Evolutionary conservation across 371 early-diverging fungal species (phyloP).

Genomic region (Gilbertella persicaria): DNA sequence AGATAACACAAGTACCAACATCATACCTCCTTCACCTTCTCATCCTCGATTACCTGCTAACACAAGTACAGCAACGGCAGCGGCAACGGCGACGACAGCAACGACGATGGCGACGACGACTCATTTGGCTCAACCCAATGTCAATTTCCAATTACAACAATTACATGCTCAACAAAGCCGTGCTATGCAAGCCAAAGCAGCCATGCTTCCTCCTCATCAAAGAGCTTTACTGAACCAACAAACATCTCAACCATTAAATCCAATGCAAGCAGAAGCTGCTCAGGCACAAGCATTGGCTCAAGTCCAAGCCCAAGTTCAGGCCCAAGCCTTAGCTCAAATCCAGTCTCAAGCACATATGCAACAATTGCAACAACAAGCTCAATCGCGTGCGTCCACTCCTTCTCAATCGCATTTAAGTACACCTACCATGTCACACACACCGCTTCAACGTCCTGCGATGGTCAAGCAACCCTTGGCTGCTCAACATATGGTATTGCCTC

Average conservation of each 20-base stretch:
- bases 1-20: slow-evolving; percentile 54
- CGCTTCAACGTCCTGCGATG: slow-evolving; percentile 25
- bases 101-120: too few species aligned
- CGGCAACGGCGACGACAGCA: slow-evolving; percentile 12
- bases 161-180: slow-evolving; percentile 41
- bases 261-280: slow-evolving; percentile 21
- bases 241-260: slow-evolving; percentile 12
- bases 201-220: slow-evolving; percentile 30
- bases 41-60: slow-evolving; percentile 35
- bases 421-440: slow-evolving; percentile 26
- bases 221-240: slow-evolving; percentile 20
- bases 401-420: slow-evolving; percentile 39
- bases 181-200: slow-evolving; percentile 34
- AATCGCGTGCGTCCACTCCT: slow-evolving; percentile 46
- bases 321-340: slow-evolving; percentile 13
- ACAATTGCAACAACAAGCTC: slow-evolving; percentile 35
- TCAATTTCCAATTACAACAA: slow-evolving; percentile 40
- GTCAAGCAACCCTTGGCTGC: too few species aligned
- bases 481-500: slow-evolving; percentile 24
- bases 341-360: slow-evolving; percentile 25
- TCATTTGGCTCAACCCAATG: slow-evolving; percentile 21
- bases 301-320: slow-evolving; percentile 33
- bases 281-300: slow-evolving; percentile 26
- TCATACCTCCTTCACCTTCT: slow-evolving; percentile 49
- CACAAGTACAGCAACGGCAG: slow-evolving; percentile 5